phyloP scores from a whole-genome alignment of 148 eudicot genomes.

The Polygonum aviculare region DNA sequence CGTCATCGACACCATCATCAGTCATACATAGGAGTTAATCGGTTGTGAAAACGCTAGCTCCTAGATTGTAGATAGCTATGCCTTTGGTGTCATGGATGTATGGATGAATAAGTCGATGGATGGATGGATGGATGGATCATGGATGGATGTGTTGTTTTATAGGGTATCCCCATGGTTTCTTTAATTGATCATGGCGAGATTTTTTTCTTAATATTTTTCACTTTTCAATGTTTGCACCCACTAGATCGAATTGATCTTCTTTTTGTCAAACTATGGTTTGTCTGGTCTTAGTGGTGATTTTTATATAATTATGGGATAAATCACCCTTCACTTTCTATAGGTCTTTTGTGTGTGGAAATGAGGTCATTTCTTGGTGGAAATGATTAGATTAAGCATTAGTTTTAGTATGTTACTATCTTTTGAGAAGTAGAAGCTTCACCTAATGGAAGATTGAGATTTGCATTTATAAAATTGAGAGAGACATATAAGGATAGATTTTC shows the following conservation, averaged over 20 bases:
- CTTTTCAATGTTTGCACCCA: neutral
- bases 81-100: constrained; percentile 6
- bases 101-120: neutral
- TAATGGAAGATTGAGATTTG: no score
- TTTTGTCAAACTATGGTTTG: neutral
- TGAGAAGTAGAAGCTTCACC: no score
- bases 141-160: constrained; percentile 3
- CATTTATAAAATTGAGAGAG: no score
- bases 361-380: no score
- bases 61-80: constrained; percentile 2
- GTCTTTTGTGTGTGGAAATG: no score
- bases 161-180: constrained; percentile 42
- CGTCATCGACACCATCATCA: constrained; percentile 1
- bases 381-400: no score
- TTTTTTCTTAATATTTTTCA: constrained; percentile 5
- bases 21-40: constrained; percentile 4
- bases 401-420: no score
- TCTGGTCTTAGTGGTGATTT: neutral
- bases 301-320: neutral
- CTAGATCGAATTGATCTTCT: constrained; percentile 4
- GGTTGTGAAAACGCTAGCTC: neutral
- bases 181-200: constrained; percentile 45
- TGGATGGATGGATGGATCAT: constrained; percentile 2
- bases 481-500: no score
- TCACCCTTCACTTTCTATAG: no score